Evolutionary conservation across 2,329 filamentous ascomycete genomes (phyloP), one percentile per base, ranked within the genome.

Genomic region (Diaporthe citriasiana): DNA sequence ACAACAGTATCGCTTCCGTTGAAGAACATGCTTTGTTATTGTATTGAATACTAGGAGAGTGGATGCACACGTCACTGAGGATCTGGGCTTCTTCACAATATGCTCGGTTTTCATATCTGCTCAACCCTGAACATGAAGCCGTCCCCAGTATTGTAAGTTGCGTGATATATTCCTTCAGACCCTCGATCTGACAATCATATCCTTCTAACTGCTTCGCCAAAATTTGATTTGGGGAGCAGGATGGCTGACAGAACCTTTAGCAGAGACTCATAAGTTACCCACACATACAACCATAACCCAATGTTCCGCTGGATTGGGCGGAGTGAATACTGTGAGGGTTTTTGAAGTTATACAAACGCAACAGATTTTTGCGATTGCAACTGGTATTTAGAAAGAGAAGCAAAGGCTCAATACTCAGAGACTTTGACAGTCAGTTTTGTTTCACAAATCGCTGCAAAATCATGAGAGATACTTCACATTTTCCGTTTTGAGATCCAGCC

Each of bases 181-280:
- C 0, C 19, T 5, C 9, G 3, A 4, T 56, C 5, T 4, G 3
- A 13, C 19, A 4, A n/a, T 12, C 0, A 35, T 1, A 7, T 35
- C 4, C 27, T 35, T 35, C 27, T n/a, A 22, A 3, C 22, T 19
- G 13, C 1, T 10, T 0, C 4, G 10, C 17, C 12, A 7, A 33
- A 2, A 9, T 22, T 19, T 33, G 5, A 9, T 19, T 55, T 22
- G 22, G 25, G 12, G 22, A 15, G 22, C 12, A 57, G 19, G 22
- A 4, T 38, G 1, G n/a, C 10, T 15, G 10, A 35, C 2, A 5
- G n/a, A 5, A 22, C 19, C 30, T 3, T 51, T 57, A 25, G 30
- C 33, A 15, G 30, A 5, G 33, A 9, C 55, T 15, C 22, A n/a
- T n/a, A 2, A 1, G 33, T 17, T 17, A 27, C 3, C 13, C 30